A percentile compares a stretch with the other conserved stretches of the same genome.
Evolutionary conservation across 208 protist species (phyloP).

Genomic region (Borovskyia barvae): DNA sequence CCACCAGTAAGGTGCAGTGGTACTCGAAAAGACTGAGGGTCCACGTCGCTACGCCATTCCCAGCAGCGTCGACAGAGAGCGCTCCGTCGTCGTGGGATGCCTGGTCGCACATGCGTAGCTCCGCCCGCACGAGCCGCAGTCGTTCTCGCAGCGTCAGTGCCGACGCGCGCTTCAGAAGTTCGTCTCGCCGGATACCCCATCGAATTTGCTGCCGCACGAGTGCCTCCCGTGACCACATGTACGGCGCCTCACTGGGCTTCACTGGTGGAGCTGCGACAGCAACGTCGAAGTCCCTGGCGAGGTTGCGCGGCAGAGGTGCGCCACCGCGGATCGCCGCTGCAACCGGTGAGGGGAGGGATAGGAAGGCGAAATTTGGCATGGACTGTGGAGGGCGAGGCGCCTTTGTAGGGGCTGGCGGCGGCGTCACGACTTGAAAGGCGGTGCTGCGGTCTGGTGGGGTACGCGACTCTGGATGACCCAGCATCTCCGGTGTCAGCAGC

Average conservation of each 20-base stretch:
- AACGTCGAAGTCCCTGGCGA: slow-evolving; percentile 7
- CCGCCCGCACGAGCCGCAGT: slow-evolving; percentile 9
- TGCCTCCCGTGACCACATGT: slow-evolving; percentile 10
- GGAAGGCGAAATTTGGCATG: too few species aligned
- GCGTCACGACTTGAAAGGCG: neutral
- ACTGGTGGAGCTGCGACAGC: neutral
- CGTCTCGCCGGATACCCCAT: slow-evolving; percentile 8
- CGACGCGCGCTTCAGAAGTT: neutral
- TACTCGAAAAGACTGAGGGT: slow-evolving; percentile 33
- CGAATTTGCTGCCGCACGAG: slow-evolving; percentile 16
- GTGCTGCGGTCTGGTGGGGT: slow-evolving; percentile 18
- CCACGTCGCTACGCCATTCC: slow-evolving; percentile 26
- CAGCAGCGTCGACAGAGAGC: neutral
- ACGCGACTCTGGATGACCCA: slow-evolving; percentile 9
- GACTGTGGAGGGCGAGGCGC: neutral
- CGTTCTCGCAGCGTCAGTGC: neutral
- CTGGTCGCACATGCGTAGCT: neutral
- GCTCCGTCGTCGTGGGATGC: neutral
- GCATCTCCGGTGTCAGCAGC: neutral
- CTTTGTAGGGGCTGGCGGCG: slow-evolving; percentile 17
- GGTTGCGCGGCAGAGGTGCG: slow-evolving; percentile 8
- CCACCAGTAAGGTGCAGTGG: slow-evolving; percentile 13
- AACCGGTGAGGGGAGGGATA: too few species aligned
- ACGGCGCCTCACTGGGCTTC: neutral
- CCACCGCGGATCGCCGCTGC: too few species aligned